These are phyloP conservation scores for Boletus subparvulus DNA, from an alignment of 768 basidiomycete genomes.

Conservation along the genomic window DNA sequence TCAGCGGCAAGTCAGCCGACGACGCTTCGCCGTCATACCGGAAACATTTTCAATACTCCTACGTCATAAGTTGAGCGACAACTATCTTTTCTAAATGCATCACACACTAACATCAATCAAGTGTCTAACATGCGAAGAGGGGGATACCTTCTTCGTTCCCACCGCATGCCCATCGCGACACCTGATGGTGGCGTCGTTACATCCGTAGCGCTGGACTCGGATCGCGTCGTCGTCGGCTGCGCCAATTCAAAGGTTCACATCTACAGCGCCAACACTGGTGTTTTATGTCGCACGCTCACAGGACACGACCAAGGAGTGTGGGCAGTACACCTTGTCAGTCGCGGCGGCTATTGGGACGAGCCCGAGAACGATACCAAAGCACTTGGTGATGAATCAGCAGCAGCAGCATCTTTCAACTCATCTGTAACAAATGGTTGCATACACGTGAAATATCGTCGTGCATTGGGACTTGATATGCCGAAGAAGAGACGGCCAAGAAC, in stretches of 20 bases:
- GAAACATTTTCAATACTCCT: conserved; percentile 69
- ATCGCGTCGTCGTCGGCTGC: conserved; percentile 87
- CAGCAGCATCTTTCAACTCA: not conserved
- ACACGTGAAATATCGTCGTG: conserved; percentile 41
- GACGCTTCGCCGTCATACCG: conserved; percentile 48
- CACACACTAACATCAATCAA: conserved; percentile 29
- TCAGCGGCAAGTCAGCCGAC: conserved; percentile 1
- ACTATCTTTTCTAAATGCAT: not conserved
- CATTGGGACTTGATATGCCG: conserved; percentile 45
- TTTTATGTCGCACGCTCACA: conserved; percentile 69
- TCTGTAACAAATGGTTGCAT: conserved; percentile 24
- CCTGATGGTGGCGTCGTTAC: conserved; percentile 73
- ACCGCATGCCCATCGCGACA: conserved; percentile 47
- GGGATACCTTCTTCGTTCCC: conserved; percentile 66
- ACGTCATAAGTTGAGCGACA: conserved; percentile 58
- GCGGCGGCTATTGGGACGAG: conserved; percentile 50
- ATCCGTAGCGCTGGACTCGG: conserved; percentile 76
- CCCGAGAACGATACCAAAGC: conserved; percentile 7
- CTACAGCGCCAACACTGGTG: conserved; percentile 77
- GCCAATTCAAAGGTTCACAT: conserved; percentile 83
- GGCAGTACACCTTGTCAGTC: conserved; percentile 78
- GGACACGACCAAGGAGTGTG: conserved; percentile 93
- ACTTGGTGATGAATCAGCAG: conserved; percentile 5
- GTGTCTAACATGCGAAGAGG: conserved; percentile 82
- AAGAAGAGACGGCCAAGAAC: conserved; percentile 25